phyloP scores from a whole-genome alignment of 75 land plant species.

The Sequoiadendron giganteum region DNA sequence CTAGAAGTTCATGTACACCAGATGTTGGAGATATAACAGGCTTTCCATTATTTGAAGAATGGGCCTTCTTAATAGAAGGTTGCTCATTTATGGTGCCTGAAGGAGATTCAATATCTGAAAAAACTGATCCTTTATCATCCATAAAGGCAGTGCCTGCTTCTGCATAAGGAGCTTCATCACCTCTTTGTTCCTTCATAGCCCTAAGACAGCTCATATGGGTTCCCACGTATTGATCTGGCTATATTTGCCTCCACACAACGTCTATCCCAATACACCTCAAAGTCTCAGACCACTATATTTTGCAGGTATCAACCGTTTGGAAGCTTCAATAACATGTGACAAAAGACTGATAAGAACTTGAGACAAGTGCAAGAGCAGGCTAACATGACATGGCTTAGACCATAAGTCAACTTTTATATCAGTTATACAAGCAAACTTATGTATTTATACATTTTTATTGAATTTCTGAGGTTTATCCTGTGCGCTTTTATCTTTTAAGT shows the following conservation, averaged over 20 bases:
- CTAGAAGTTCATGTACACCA: slow-evolving; percentile 57
- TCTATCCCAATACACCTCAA: not conserved
- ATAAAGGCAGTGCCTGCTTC: not conserved
- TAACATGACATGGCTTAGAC: not conserved
- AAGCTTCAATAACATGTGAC: not conserved
- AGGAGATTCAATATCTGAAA: slow-evolving; percentile 10
- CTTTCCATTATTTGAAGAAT: slow-evolving; percentile 15
- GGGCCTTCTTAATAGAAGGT: not conserved
- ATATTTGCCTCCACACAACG: not conserved
- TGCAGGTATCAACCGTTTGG: not conserved
- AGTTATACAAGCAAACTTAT: not conserved
- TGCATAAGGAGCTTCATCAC: slow-evolving; percentile 8
- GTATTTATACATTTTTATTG: not conserved
- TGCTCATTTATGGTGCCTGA: slow-evolving; percentile 9
- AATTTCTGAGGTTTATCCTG: not conserved
- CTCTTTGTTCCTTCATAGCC: slow-evolving; percentile 2
- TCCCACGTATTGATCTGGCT: not conserved
- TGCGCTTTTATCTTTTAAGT: not conserved
- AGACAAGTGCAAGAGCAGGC: not conserved
- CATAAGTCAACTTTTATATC: not conserved
- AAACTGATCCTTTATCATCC: slow-evolving; percentile 1
- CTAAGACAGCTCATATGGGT: slow-evolving; percentile 12
- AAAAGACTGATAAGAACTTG: not conserved
- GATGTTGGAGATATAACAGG: slow-evolving; percentile 28
- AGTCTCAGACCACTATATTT: not conserved